These are phyloP conservation scores for Yamadazyma dendronema DNA, from an alignment of 1,139 yeast genomes.

Conservation along the genomic window DNA sequence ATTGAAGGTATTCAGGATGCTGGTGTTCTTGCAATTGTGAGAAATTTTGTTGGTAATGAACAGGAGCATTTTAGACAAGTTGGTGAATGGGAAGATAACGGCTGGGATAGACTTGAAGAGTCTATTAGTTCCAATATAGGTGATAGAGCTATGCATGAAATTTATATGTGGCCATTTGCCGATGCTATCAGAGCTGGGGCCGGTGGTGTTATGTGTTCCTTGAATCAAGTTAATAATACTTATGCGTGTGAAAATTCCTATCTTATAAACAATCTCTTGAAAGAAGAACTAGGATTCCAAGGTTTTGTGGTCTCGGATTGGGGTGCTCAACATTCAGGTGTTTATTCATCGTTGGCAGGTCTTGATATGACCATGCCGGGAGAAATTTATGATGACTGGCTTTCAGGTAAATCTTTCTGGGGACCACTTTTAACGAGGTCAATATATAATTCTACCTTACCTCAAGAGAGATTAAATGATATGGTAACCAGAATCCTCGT, in stretches of 20 bases:
- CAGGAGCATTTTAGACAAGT: slow-evolving; percentile 65
- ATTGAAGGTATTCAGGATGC: slow-evolving; percentile 58
- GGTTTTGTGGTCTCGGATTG: slow-evolving; percentile 68
- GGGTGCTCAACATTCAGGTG: slow-evolving; percentile 64
- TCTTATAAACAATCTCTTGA: slow-evolving; percentile 51
- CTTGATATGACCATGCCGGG: slow-evolving; percentile 72
- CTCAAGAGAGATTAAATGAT: slow-evolving; percentile 56
- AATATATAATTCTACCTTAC: slow-evolving; percentile 54
- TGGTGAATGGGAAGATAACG: slow-evolving; percentile 51
- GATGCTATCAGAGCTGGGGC: slow-evolving; percentile 61
- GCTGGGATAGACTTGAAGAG: slow-evolving; percentile 38
- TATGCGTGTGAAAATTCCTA: slow-evolving; percentile 64
- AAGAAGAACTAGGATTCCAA: slow-evolving; percentile 64
- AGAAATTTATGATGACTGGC: slow-evolving; percentile 51
- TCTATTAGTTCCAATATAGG: slow-evolving; percentile 54
- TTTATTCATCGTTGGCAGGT: slow-evolving; percentile 57
- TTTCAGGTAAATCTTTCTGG: slow-evolving; percentile 56
- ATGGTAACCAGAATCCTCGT: slow-evolving; percentile 63
- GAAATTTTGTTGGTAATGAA: slow-evolving; percentile 60
- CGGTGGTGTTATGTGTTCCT: slow-evolving; percentile 63
- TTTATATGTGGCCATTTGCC: slow-evolving; percentile 67
- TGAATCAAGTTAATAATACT: slow-evolving; percentile 56
- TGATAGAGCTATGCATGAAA: slow-evolving; percentile 62
- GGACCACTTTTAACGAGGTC: slow-evolving; percentile 58
- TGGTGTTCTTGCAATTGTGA: slow-evolving; percentile 55